Percentiles rank a stretch among this genome's conserved stretches.
Conservation (phyloP, 345 rosid species). For the Camelina sativa region DNA sequence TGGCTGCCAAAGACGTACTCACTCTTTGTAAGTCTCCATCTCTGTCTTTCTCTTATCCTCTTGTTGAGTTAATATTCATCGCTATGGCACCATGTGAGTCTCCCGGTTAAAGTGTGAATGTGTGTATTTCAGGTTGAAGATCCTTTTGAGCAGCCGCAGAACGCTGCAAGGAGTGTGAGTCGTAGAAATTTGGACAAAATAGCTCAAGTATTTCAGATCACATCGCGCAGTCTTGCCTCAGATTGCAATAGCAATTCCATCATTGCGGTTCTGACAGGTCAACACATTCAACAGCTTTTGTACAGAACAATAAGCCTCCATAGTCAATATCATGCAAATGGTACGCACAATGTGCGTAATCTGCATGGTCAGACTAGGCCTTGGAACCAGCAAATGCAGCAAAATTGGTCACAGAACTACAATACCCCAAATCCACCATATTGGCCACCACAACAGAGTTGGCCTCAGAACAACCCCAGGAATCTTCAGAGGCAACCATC, state of each 20-base stretch:
- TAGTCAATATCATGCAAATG: conserved; percentile 22
- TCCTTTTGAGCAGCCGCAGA: conserved; percentile 89
- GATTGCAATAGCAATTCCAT: conserved; percentile 45
- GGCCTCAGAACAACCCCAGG: conserved; percentile 40
- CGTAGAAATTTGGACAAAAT: conserved; percentile 57
- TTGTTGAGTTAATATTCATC: background rate
- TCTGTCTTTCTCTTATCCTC: conserved; percentile 10
- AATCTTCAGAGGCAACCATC: conserved; percentile 29
- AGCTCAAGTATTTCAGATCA: conserved; percentile 55
- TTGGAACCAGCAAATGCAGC: conserved; percentile 42
- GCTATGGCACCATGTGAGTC: background rate
- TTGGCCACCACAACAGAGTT: conserved; percentile 40
- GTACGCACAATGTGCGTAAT: conserved; percentile 24
- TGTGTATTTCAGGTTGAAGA: conserved; percentile 72
- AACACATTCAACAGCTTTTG: conserved; percentile 40
- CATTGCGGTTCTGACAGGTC: conserved; percentile 49
- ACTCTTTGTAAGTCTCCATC: conserved; percentile 57
- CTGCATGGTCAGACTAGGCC: conserved; percentile 35
- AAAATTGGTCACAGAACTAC: conserved; percentile 33
- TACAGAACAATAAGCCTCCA: conserved; percentile 38
- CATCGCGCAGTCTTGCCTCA: conserved; percentile 48
- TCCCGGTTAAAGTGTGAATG: conserved; percentile 10
- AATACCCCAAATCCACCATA: conserved; percentile 32
- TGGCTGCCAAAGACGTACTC: conserved; percentile 83
- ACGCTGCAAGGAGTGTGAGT: conserved; percentile 72